These are phyloP conservation scores for Penicillium tannophilum DNA, from an alignment of 495 filamentous ascomycete genomes.

Conservation along the genomic window DNA sequence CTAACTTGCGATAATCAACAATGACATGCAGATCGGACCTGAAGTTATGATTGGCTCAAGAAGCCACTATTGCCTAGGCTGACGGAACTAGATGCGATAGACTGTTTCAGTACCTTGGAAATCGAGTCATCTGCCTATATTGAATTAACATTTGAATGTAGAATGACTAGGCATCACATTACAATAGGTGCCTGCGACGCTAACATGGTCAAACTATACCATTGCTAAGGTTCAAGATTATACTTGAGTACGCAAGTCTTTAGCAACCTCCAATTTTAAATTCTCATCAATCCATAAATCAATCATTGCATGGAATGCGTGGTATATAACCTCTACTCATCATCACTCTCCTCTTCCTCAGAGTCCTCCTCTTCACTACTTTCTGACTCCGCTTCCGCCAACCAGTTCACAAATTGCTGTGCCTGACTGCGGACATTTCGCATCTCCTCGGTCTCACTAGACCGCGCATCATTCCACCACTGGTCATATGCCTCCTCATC, in stretches of 20 bases:
- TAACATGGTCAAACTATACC: too few relatives aligned
- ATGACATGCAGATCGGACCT: not conserved
- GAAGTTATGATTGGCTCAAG: not conserved
- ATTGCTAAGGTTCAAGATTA: not conserved
- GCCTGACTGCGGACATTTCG: constrained; percentile 68
- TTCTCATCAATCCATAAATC: constrained; percentile 6
- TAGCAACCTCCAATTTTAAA: not conserved
- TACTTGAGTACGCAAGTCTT: not conserved
- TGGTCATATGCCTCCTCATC: constrained; percentile 85
- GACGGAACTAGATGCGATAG: not conserved
- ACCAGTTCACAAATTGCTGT: constrained; percentile 79
- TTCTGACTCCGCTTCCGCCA: constrained; percentile 79
- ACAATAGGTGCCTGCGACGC: not conserved
- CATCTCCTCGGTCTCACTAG: constrained; percentile 66
- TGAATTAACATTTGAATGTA: too few relatives aligned
- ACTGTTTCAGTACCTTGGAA: not conserved
- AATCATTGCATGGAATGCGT: not conserved
- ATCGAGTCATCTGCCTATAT: too few relatives aligned
- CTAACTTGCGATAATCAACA: not conserved
- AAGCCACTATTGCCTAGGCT: not conserved
- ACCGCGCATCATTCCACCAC: constrained; percentile 82
- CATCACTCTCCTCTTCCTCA: constrained; percentile 38
- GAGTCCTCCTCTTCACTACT: constrained; percentile 72
- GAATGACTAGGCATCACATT: too few relatives aligned
- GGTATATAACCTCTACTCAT: constrained; percentile 9